These are phyloP conservation scores for Cymbopogon citratus DNA, from an alignment of 176 grass and related monocot species.

Conservation along the genomic window DNA sequence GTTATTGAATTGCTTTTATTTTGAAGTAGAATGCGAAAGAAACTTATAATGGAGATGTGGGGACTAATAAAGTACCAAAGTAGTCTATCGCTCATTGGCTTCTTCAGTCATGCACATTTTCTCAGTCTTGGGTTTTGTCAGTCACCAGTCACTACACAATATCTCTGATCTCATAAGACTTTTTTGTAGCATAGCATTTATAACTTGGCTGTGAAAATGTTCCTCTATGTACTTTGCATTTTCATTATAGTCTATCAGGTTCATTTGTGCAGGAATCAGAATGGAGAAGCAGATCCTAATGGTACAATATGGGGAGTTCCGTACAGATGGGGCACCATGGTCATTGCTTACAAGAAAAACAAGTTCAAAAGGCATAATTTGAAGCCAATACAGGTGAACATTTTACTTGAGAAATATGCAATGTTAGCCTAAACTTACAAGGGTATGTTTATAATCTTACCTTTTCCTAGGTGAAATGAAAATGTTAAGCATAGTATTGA, in stretches of 20 bases:
- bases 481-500: not conserved
- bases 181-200: not conserved
- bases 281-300: conserved; percentile 79
- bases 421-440: too few relatives aligned
- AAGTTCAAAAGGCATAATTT: conserved; percentile 82
- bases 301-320: conserved; percentile 72
- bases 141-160: not conserved
- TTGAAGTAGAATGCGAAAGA: not conserved
- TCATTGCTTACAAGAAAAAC: conserved; percentile 95
- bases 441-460: not conserved
- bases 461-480: not conserved
- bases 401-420: not conserved
- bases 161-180: not conserved
- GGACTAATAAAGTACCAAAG: not conserved
- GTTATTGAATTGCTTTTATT: not conserved
- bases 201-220: conserved; percentile 1
- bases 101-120: not conserved
- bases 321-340: conserved; percentile 80
- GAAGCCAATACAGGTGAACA: conserved; percentile 72
- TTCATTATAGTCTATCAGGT: conserved; percentile 80
- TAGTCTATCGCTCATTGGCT: not conserved
- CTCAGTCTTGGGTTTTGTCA: not conserved
- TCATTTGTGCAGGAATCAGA: conserved; percentile 86
- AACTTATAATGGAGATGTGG: not conserved
- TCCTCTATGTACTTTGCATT: conserved; percentile 19